Evolutionary conservation across 805 yeast species (phyloP).

Genomic region (Torulaspora franciscae): DNA sequence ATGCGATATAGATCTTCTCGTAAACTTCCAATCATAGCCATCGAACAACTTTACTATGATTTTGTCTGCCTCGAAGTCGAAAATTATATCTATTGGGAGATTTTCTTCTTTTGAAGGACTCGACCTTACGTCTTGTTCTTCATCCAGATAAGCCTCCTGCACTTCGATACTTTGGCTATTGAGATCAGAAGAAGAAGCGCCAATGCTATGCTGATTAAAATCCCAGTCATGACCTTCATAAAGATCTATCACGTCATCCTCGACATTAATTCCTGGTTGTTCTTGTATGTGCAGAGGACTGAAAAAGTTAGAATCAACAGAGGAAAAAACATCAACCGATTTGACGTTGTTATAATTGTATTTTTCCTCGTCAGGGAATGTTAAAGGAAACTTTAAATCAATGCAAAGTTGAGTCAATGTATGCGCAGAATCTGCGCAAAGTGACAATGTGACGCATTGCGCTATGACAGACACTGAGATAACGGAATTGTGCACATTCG

Average conservation of each 20-base stretch:
- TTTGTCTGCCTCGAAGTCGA: conserved; percentile 37
- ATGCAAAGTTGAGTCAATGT: conserved; percentile 60
- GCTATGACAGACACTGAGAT: conserved; percentile 45
- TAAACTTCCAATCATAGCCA: conserved; percentile 88
- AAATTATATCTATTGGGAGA: not conserved
- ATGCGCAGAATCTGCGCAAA: conserved; percentile 84
- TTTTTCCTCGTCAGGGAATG: conserved; percentile 55
- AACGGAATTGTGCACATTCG: conserved; percentile 22
- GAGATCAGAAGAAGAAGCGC: conserved; percentile 9
- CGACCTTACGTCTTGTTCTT: conserved; percentile 2
- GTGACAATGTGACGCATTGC: conserved; percentile 46
- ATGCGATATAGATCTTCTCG: conserved; percentile 60
- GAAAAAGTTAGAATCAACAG: conserved; percentile 34
- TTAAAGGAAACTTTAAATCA: conserved; percentile 67
- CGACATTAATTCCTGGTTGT: conserved; percentile 22
- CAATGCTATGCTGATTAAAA: conserved; percentile 2
- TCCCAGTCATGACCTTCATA: conserved; percentile 19
- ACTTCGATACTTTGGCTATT: conserved; percentile 5
- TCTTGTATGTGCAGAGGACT: conserved; percentile 11
- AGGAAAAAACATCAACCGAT: conserved; percentile 40
- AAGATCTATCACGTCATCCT: conserved; percentile 18
- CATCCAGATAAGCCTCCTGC: conserved; percentile 21
- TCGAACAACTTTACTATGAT: conserved; percentile 57
- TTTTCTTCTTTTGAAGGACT: conserved; percentile 1
- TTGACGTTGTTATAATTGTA: conserved; percentile 37